Base-by-base conservation (phyloP, 495 filamentous ascomycete species). In the Neurospora sp. region DNA sequence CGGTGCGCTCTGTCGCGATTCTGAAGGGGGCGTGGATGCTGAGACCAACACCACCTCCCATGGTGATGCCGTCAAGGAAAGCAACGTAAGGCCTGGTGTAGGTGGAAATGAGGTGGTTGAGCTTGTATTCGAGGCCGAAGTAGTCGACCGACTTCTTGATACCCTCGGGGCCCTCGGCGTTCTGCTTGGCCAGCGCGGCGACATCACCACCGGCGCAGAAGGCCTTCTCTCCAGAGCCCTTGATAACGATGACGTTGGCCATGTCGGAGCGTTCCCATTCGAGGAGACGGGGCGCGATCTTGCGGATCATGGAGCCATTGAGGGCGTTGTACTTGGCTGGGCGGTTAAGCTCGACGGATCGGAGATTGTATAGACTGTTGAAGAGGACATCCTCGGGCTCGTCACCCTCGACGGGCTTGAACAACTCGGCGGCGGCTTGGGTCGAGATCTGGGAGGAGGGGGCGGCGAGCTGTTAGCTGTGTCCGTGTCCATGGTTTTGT, bases 131-230 rank as follows among this genome's bases (percentile, higher is more conserved):
- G 66, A 93, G 88, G 10, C 82, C 91, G 78, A 99, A 99, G 84
- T 94, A 99, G 44, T 93, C 90, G 27, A 84, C 82, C n/a, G 93
- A 94, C 76, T 85, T 85, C 73, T 87, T 77, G 77, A 91, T 86
- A 69, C 94, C 95, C 76, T 89, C 86, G 0, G 81, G 74, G 4
- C 93, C 92, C 54, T 88, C 72, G 73, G 86, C 84, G 81, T 96
- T 97, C 79, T 89, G 88, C 69, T 86, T 40, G 12, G 93, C 94
- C 46, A 99, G 90, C 23, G 85, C 88, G 31, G 87, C 86, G 18
- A 99, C 94, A 80, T 99, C 96, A 54, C 96, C 96, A 73, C 96
- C 96, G 11, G 95, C 93, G 81, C 96, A 99, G 77, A 99, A 92
- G 16, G 94, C 94, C 82, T 88, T 92, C 4, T 88, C 81, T 4